Base-by-base conservation (phyloP, 2,329 filamentous ascomycete genomes). In the Exophiala xenobiotica region DNA sequence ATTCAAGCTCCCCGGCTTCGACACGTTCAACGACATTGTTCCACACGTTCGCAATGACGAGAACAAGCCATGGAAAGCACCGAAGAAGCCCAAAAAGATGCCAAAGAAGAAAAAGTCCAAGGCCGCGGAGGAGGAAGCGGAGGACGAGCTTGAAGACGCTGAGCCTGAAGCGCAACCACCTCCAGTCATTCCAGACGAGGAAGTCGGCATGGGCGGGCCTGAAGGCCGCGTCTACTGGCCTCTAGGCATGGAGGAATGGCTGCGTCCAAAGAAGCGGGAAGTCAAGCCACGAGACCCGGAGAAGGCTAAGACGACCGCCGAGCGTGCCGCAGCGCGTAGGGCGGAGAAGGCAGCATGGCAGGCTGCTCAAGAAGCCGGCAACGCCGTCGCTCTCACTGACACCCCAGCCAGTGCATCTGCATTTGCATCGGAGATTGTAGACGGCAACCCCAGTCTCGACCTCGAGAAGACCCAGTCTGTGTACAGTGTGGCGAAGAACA, bases 211-310 rank as follows among this genome's bases (percentile, higher is more conserved):
- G 91, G 92, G 92, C 31, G 92, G 92, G 0, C 81, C 85, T 0
- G 78, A 92, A 20, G 77, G 83, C 42, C 77, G 91, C 35, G 92
- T 96, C 0, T 96, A 95, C 66, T 96, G 92, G 91, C 91, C 90
- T 0, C 77, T 82, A 1, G 88, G 88, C 0, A 90, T 90, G 83
- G 91, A 96, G 66, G 87, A 95, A 56, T 96, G 90, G 90, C 72
- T 96, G 18, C 78, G 85, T 49, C 90, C 90, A 0, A 85, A 80
- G 68, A 96, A 95, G 73, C 79, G 83, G 50, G 79, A 85, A 57
- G 67, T 81, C 18, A 83, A 81, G 64, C 75, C 74, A 43, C 45
- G 60, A 69, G 63, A 73, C 38, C 60, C 57, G 12, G 53, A 47
- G 26, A 62, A 68, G 47, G 67, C 69, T 4, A 64, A 63, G 1